A percentile compares a stretch with the other conserved stretches of the same genome.
Conservation (phyloP, 176 grass and related monocot species). For the Miscanthus lutarioriparius region DNA sequence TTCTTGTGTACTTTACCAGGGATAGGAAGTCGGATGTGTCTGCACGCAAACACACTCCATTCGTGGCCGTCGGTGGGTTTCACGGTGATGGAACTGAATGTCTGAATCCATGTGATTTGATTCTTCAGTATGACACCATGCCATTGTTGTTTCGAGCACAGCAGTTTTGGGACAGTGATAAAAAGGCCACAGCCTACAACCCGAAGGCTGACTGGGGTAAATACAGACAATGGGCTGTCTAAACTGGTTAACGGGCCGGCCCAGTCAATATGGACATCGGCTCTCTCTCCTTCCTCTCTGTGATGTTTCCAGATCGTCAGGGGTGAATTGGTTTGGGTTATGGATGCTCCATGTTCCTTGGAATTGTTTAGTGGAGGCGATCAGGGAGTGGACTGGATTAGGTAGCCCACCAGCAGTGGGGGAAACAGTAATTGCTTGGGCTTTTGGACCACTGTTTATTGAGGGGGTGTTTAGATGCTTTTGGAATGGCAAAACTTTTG, state of each 20-base stretch:
- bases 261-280: background rate
- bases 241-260: background rate
- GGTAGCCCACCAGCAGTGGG: background rate
- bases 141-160: background rate
- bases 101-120: constrained; percentile 14
- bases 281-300: background rate
- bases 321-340: background rate
- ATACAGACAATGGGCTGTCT: background rate
- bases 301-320: background rate
- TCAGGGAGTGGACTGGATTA: background rate
- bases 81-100: background rate
- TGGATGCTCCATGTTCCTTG: background rate
- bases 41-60: background rate
- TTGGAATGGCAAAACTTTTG: too few relatives aligned
- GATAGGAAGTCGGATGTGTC: background rate
- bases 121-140: background rate
- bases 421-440: background rate
- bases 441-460: background rate
- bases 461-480: too few relatives aligned
- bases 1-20: background rate
- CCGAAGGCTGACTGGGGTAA: background rate
- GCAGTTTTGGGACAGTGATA: background rate
- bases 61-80: background rate
- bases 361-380: background rate
- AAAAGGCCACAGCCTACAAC: background rate